Percentiles rank a stretch among this genome's conserved stretches.
phyloP scores from a whole-genome alignment of 768 basidiomycete genomes.

The Suillus decipiens region DNA sequence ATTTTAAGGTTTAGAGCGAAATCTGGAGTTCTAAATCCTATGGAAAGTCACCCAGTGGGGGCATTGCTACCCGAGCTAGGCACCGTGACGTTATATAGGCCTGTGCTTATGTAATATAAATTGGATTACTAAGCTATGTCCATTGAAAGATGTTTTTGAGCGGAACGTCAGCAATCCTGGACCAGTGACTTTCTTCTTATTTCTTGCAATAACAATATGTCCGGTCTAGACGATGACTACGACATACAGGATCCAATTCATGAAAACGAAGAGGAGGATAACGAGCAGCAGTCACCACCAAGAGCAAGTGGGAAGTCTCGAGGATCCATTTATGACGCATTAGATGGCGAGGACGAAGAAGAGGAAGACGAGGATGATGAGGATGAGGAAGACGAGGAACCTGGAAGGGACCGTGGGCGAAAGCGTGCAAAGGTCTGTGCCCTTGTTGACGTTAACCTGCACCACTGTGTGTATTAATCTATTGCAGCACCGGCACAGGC shows the following conservation, averaged over 20 bases:
- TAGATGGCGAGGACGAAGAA: conserved; percentile 43
- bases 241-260: conserved; percentile 28
- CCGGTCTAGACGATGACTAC: conserved; percentile 41
- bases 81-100: neutral
- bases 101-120: neutral
- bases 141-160: conserved; percentile 5
- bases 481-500: conserved; percentile 64
- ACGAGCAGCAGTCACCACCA: conserved; percentile 30
- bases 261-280: conserved; percentile 43
- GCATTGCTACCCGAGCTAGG: too few species aligned
- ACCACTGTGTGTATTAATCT: conserved; percentile 13
- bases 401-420: conserved; percentile 47
- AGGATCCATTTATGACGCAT: conserved; percentile 36
- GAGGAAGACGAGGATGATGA: conserved; percentile 54
- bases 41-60: too few species aligned
- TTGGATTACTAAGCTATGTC: neutral
- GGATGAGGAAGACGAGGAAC: conserved; percentile 58
- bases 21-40: too few species aligned
- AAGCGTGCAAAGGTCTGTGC: conserved; percentile 63
- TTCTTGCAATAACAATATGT: conserved; percentile 35
- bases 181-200: neutral
- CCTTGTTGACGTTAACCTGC: conserved; percentile 1
- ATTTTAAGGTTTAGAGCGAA: too few species aligned
- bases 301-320: conserved; percentile 27
- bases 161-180: neutral